Conservation (phyloP, 331 rosid genomes). For the Erythrophleum ivorense region DNA sequence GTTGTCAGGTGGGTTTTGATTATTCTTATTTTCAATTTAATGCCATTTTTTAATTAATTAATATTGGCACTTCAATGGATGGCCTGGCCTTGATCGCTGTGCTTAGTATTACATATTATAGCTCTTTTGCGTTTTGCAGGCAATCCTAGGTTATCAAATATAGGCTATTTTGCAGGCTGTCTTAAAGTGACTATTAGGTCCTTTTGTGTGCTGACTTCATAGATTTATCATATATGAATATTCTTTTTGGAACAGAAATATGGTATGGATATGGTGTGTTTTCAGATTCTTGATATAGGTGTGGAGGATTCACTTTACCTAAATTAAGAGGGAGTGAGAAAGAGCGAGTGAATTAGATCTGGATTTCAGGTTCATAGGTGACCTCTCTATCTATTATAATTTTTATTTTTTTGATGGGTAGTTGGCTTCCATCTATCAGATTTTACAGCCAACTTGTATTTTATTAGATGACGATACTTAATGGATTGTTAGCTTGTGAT, state of each 20-base stretch:
- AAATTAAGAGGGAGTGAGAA: conserved; percentile 29
- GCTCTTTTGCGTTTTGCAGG: conserved; percentile 30
- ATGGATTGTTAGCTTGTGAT: conserved; percentile 15
- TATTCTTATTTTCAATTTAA: conserved; percentile 30
- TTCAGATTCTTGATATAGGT: conserved; percentile 42
- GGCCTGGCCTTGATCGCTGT: conserved; percentile 8
- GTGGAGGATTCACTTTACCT: conserved; percentile 25
- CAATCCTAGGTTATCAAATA: conserved; percentile 43
- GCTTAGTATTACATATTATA: conserved; percentile 1
- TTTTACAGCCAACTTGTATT: background rate
- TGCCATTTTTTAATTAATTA: conserved; percentile 19
- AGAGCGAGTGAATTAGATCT: conserved; percentile 37
- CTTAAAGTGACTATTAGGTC: conserved; percentile 29
- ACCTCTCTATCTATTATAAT: background rate
- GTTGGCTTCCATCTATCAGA: background rate
- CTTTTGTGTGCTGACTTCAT: conserved; percentile 42
- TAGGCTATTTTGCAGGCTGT: conserved; percentile 37
- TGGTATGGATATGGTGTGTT: conserved; percentile 40
- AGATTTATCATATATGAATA: conserved; percentile 58
- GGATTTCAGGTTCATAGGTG: background rate
- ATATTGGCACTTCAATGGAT: conserved; percentile 2
- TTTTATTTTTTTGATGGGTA: background rate
- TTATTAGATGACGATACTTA: background rate
- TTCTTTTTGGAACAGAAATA: conserved; percentile 45
- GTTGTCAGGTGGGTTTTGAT: conserved; percentile 46